Conservation (phyloP, 225 moss, liverwort and hornwort species). For the Physcomitrellopsis africana region DNA sequence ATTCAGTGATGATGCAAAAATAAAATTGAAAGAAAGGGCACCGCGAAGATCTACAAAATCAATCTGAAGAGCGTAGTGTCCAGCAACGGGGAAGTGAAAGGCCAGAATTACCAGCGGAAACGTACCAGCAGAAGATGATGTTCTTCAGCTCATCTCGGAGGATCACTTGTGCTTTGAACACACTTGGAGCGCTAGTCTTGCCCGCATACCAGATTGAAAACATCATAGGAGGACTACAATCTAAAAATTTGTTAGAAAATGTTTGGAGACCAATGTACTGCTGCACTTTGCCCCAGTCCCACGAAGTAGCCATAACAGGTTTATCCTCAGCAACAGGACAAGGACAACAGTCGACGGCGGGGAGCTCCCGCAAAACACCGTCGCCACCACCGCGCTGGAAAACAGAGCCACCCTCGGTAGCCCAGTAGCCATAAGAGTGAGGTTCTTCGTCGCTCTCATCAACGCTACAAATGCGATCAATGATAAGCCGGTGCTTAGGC, state of each 20-base stretch:
- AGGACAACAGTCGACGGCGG: conserved; percentile 44
- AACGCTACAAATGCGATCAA: conserved; percentile 63
- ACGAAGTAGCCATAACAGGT: conserved; percentile 69
- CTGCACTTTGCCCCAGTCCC: conserved; percentile 75
- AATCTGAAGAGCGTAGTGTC: not conserved
- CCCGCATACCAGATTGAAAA: conserved; percentile 71
- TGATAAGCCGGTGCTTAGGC: conserved; percentile 57
- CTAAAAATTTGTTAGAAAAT: conserved; percentile 65
- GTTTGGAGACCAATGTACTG: conserved; percentile 64
- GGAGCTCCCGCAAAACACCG: conserved; percentile 68
- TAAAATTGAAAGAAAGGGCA: not conserved
- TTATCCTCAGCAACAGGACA: conserved; percentile 49
- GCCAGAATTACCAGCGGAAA: not conserved
- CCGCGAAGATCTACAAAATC: not conserved
- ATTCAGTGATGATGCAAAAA: too few species aligned
- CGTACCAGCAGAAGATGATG: conserved; percentile 56
- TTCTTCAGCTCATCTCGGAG: conserved; percentile 62
- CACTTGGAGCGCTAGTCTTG: conserved; percentile 43
- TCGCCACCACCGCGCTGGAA: conserved; percentile 81
- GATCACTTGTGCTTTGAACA: conserved; percentile 52
- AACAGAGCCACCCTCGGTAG: conserved; percentile 66
- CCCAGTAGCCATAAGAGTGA: conserved; percentile 70
- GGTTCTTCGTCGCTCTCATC: conserved; percentile 64
- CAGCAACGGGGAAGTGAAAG: not conserved
- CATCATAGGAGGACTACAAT: conserved; percentile 63